These are phyloP conservation scores for Solanum etuberosum DNA, from an alignment of 257 asterid species.

Conservation along the genomic window DNA sequence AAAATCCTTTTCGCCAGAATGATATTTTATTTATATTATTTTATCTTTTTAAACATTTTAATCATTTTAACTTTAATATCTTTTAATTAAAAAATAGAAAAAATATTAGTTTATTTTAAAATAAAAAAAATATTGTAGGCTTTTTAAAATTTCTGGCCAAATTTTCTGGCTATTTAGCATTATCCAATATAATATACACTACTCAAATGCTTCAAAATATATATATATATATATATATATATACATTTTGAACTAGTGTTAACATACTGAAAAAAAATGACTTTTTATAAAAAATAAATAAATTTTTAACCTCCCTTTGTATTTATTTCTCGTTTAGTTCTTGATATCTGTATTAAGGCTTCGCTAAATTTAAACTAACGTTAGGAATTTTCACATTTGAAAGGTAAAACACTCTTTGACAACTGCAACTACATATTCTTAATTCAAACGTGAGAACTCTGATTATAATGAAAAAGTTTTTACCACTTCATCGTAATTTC, in stretches of 20 bases:
- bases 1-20: too few species aligned
- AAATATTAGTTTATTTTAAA: too few species aligned
- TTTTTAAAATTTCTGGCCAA: too few species aligned
- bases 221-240: not conserved
- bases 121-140: too few species aligned
- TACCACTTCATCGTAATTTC: not conserved
- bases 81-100: too few species aligned
- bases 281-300: too few species aligned
- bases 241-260: conserved; percentile 1
- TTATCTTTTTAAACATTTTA: too few species aligned
- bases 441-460: not conserved
- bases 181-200: not conserved
- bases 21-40: too few species aligned
- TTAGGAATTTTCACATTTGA: not conserved
- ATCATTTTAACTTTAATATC: too few species aligned
- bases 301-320: not conserved
- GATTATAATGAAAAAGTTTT: not conserved
- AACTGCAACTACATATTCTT: not conserved
- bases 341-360: not conserved
- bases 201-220: not conserved
- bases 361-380: not conserved
- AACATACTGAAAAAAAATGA: not conserved
- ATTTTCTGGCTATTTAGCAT: too few species aligned
- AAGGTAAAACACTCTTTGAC: not conserved
- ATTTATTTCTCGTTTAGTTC: not conserved